Evolutionary conservation across 2,329 filamentous ascomycete species (phyloP).

Genomic region (Fusarium sp.): DNA sequence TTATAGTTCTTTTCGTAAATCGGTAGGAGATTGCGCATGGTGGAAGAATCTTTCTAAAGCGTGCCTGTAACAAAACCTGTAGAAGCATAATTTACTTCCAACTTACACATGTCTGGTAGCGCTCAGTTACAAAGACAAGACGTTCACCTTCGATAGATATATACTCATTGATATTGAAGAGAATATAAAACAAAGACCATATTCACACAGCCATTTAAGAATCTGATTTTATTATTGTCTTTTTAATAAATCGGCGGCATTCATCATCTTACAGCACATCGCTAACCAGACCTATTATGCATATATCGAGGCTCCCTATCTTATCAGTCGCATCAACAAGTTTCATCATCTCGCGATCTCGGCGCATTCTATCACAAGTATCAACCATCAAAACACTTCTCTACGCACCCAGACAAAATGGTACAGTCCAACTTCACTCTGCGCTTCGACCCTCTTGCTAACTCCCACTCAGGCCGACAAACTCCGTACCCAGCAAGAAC

Average conservation of each 20-base stretch:
- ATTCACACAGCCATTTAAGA: no score
- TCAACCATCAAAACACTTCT: neutral
- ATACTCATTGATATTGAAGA: no score
- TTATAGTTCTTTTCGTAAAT: no score
- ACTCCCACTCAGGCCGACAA: constrained; percentile 82
- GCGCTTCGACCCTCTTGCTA: neutral
- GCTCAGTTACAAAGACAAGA: no score
- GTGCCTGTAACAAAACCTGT: no score
- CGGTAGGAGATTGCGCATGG: no score
- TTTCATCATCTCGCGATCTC: constrained; percentile 17
- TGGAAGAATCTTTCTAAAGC: no score
- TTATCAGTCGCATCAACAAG: constrained; percentile 17
- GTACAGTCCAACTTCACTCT: constrained; percentile 19
- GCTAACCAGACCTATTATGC: constrained; percentile 6
- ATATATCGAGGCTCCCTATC: constrained; percentile 28
- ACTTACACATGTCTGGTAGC: no score
- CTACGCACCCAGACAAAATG: constrained; percentile 39
- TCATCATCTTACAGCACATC: neutral
- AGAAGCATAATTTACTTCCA: no score
- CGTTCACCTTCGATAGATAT: no score
- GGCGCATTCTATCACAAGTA: constrained; percentile 3
- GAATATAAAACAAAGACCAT: no score
- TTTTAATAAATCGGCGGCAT: neutral
- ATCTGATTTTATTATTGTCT: neutral
- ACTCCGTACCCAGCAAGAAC: constrained; percentile 95